Evolutionary conservation across 2,329 filamentous ascomycete species (phyloP), one percentile per base, ranked within the genome.

Genomic region (Sarocladiaceae sp.): DNA sequence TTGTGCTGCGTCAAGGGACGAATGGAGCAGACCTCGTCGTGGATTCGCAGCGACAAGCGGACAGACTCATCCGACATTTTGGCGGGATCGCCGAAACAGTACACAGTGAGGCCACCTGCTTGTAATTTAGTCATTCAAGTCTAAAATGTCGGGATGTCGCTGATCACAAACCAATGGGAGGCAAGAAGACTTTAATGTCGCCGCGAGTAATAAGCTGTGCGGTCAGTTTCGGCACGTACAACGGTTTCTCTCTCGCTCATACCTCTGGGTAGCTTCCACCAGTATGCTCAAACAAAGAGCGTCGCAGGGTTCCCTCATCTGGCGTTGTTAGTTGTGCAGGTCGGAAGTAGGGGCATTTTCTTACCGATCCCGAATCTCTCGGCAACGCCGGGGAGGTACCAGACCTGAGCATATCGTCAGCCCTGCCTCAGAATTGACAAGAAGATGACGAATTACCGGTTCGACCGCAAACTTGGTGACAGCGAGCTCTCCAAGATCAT

Each of bases 391-490:
- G 88, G 89, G 10, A 93, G 74, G 71, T 91, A 93, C 88, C 88
- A 93, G 13, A 89, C 75, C 74, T 78, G 55, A 31, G 29, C 11
- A 25, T 10, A n/a, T 8, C n/a, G n/a, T n/a, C n/a, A n/a, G n/a
- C n/a, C n/a, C n/a, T n/a, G n/a, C n/a, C n/a, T n/a, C n/a, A n/a
- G n/a, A n/a, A n/a, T n/a, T n/a, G n/a, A n/a, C n/a, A n/a, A n/a
- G n/a, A n/a, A n/a, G n/a, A n/a, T n/a, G n/a, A 23, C 17, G n/a
- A 17, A 20, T 42, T 58, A 90, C 93, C 22, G 94, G 94, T 69
- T 99, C 94, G 18, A 97, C 94, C 3, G 94, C 94, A 57, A 97
- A 90, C 67, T 99, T 99, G 46, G 94, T 97, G 4, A 97, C 94
- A 28, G 88, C 88, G 33, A 97, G 77, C 66, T 97, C 94, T 52